Conservation (phyloP, 176 grass and related monocot genomes). For the Musa beccarii region DNA sequence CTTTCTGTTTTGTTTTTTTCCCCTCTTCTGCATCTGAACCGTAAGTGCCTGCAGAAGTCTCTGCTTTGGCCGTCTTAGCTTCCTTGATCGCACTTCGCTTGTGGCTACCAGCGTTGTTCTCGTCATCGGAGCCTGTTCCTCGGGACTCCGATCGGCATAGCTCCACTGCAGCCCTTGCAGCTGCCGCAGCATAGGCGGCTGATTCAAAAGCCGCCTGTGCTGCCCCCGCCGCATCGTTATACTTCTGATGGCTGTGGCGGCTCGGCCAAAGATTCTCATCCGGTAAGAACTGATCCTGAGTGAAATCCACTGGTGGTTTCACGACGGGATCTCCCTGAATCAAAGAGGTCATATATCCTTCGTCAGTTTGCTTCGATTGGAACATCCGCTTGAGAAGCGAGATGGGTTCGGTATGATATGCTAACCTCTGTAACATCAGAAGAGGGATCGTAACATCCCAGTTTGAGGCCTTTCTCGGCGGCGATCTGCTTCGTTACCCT, state of each 20-base stretch:
- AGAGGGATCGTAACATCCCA: constrained; percentile 33
- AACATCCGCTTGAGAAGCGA: no score
- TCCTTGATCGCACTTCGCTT: neutral
- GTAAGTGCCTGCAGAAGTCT: neutral
- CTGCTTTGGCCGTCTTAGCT: neutral
- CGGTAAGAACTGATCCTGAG: neutral
- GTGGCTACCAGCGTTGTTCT: neutral
- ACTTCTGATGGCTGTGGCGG: constrained; percentile 13
- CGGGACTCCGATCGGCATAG: constrained; percentile 39
- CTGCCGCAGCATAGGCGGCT: constrained; percentile 56
- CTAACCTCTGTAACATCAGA: constrained; percentile 1
- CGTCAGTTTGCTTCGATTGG: neutral
- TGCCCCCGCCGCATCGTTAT: constrained; percentile 53
- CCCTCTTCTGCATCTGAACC: neutral
- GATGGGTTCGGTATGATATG: neutral
- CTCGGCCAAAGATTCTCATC: constrained; percentile 13
- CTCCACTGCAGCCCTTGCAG: constrained; percentile 69
- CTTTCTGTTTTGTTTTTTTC: neutral
- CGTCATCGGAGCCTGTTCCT: constrained; percentile 11
- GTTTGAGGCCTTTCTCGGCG: constrained; percentile 52
- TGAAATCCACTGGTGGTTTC: neutral
- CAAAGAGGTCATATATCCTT: neutral
- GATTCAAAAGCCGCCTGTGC: constrained; percentile 81
- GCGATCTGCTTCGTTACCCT: constrained; percentile 70
- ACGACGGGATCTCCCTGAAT: neutral